Conservation (phyloP, 1,139 yeast species). For the Saccharomyces hybrid region DNA sequence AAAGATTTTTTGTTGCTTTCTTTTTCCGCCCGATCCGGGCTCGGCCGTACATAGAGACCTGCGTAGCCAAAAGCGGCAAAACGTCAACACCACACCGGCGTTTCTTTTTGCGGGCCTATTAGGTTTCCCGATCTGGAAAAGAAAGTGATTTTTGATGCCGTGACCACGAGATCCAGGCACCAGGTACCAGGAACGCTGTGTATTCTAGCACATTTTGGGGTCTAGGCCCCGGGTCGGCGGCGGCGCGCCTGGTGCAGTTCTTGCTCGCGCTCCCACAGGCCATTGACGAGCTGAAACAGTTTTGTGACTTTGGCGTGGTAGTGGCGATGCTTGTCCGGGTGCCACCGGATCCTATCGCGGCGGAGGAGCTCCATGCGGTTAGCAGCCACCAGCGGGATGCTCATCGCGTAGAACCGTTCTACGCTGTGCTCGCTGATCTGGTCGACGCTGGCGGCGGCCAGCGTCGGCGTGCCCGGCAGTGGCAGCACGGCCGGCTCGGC, state of each 20-base stretch:
- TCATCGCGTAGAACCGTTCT: conserved; percentile 4
- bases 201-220: not conserved
- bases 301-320: not conserved
- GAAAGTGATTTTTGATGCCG: not conserved
- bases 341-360: conserved; percentile 9
- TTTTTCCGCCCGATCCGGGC: conserved; percentile 1
- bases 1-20: not conserved
- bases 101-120: not conserved
- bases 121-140: not conserved
- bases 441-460: not conserved
- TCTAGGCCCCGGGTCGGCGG: not conserved
- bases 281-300: conserved; percentile 8
- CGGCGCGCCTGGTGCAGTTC: not conserved
- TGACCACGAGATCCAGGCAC: not conserved
- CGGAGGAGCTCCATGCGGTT: not conserved
- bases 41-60: not conserved
- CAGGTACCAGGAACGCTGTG: not conserved
- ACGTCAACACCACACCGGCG: not conserved
- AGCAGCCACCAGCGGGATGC: not conserved
- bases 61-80: not conserved
- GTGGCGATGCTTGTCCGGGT: conserved; percentile 6
- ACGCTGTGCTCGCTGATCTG: not conserved
- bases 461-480: not conserved
- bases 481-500: not conserved
- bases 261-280: conserved; percentile 6